Base-by-base conservation (phyloP, 116 monocot genomes). In the Cymodocea nodosa region DNA sequence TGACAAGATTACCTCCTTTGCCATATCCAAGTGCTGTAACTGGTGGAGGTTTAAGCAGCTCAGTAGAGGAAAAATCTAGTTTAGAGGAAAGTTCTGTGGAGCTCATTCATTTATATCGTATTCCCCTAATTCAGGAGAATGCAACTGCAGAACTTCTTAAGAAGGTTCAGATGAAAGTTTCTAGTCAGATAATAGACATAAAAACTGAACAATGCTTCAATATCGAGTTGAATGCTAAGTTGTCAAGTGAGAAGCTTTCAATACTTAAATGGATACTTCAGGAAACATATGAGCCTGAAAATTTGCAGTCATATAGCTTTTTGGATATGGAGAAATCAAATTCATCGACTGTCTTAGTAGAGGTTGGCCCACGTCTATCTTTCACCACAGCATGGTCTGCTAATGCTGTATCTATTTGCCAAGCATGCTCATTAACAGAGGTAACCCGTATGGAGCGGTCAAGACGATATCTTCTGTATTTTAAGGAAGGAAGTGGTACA, bases 181-280 rank as follows among this genome's bases (percentile, higher is more conserved):
- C 97, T 35, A 20, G 40, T 74, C 44, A 77, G 14, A 71, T 91
- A 17, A 13, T 84, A 16, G 72, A 22, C 50, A 70, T 94, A 30
- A 66, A 85, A 63, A 90, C 94, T 4, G 94, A 94, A 63, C 94
- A 94, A 59, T 94, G 94, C 37, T 94, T 94, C 78, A 90, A 94
- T 56, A 54, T 94, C 23, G 87, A 83, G 9, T 15, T 87, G 22
- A 64, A 30, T 37, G 55, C 58, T 22, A 40, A 61, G 18, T 57
- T 94, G 19, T 83, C 90, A 11, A 12, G 19, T n/a, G 83, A 84
- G 34, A 90, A 94, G 63, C 76, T 87, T 35, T 70, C 69, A 6
- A 71, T 81, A 14, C 90, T 94, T 49, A 79, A 75, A 40, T 98
- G 97, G 97, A 74, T 98, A 64, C 73, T 98, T 18, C 70, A 59